These are phyloP conservation scores for Suhomyces anneliseae DNA, from an alignment of 1,139 yeast genomes.

Conservation along the genomic window DNA sequence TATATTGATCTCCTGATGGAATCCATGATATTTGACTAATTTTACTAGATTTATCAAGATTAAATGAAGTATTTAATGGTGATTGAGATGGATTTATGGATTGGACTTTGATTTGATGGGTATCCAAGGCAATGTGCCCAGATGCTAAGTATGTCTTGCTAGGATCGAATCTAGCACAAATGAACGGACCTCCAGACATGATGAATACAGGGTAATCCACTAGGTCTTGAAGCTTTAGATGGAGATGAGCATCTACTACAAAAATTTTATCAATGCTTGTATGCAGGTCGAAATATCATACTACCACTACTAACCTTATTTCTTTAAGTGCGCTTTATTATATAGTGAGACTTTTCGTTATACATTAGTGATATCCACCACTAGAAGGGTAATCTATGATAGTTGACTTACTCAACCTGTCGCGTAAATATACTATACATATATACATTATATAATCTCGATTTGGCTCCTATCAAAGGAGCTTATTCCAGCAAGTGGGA, in stretches of 20 bases:
- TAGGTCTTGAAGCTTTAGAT: neutral
- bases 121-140: slow-evolving; percentile 69
- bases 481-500: too few species aligned
- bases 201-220: neutral
- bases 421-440: too few species aligned
- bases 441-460: too few species aligned
- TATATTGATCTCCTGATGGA: slow-evolving; percentile 32
- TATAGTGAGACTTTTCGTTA: too few species aligned
- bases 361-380: too few species aligned
- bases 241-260: slow-evolving; percentile 9
- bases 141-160: slow-evolving; percentile 63
- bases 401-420: too few species aligned
- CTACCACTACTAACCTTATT: too few species aligned
- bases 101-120: slow-evolving; percentile 69
- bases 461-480: too few species aligned
- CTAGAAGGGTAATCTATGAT: too few species aligned
- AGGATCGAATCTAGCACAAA: slow-evolving; percentile 51
- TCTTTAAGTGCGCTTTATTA: too few species aligned
- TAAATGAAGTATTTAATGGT: slow-evolving; percentile 41
- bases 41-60: slow-evolving; percentile 55
- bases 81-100: slow-evolving; percentile 43
- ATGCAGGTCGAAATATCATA: slow-evolving; percentile 2
- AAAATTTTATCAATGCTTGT: slow-evolving; percentile 5
- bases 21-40: slow-evolving; percentile 63
- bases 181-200: slow-evolving; percentile 21